phyloP scores from a whole-genome alignment of 352 stramenopile species.

The Lagenidium giganteum region DNA sequence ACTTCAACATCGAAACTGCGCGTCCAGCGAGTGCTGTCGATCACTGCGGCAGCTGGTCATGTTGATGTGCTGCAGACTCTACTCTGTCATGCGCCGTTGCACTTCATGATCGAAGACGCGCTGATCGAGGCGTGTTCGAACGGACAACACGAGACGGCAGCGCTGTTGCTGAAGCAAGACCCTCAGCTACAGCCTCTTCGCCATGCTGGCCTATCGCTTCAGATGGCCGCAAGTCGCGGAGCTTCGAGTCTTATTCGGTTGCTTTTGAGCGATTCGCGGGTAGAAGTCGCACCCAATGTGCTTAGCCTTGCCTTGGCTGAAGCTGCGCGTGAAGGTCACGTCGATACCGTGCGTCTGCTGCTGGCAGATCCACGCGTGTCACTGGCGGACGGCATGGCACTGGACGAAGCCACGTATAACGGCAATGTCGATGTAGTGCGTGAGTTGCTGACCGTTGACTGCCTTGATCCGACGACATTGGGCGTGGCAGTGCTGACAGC shows the following conservation, averaged over 20 bases:
- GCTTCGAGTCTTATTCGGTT: too few relatives aligned
- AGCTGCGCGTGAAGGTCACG: constrained; percentile 12
- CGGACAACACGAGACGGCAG: constrained; percentile 2
- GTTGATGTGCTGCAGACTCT: not conserved
- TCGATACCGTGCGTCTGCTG: not conserved
- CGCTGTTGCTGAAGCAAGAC: constrained; percentile 5
- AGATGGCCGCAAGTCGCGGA: too few relatives aligned
- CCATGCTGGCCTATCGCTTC: too few relatives aligned
- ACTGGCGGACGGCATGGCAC: constrained; percentile 4
- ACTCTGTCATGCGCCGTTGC: constrained; percentile 2
- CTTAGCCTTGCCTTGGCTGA: constrained; percentile 14
- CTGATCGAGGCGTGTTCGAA: constrained; percentile 21
- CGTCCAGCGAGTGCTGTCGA: not conserved
- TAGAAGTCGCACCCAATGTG: constrained; percentile 12
- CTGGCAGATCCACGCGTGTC: constrained; percentile 3
- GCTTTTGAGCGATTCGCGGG: constrained; percentile 1
- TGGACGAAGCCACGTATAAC: constrained; percentile 9
- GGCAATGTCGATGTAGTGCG: constrained; percentile 5
- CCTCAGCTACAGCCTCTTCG: too few relatives aligned
- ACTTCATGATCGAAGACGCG: constrained; percentile 1
- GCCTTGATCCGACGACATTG: too few relatives aligned
- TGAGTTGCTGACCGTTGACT: constrained; percentile 7
- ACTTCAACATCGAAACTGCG: constrained; percentile 9
- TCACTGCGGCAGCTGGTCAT: not conserved
- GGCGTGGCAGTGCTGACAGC: not conserved